phyloP scores from a whole-genome alignment of 78 protist species.

The Dictyostelium intermedium region DNA sequence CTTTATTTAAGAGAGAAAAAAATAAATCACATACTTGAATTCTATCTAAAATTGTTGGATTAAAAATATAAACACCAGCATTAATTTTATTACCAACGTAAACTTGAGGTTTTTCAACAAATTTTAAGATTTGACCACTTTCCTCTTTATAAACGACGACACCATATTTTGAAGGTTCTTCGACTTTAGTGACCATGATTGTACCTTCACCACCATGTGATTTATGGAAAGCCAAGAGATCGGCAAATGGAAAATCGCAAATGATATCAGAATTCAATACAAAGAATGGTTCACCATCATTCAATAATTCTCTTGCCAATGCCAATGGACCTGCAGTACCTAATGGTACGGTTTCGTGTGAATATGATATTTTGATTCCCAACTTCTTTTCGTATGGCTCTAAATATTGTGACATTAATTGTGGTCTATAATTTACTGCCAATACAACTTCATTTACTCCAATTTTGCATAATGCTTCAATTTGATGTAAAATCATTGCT shows the following conservation, averaged over 20 bases:
- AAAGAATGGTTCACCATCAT: slow-evolving; percentile 90
- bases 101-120: slow-evolving; percentile 95
- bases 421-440: slow-evolving; percentile 95
- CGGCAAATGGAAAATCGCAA: slow-evolving; percentile 93
- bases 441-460: slow-evolving; percentile 95
- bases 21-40: too few species aligned
- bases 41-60: slow-evolving; percentile 87
- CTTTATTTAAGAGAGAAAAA: too few species aligned
- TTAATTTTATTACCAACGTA: slow-evolving; percentile 96
- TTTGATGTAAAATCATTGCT: slow-evolving; percentile 95
- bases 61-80: slow-evolving; percentile 96
- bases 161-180: slow-evolving; percentile 97
- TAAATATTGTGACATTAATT: slow-evolving; percentile 81
- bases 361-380: slow-evolving; percentile 87
- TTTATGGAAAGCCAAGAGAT: slow-evolving; percentile 92
- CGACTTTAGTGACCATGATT: slow-evolving; percentile 92
- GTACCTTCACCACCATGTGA: slow-evolving; percentile 97
- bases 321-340: slow-evolving; percentile 99
- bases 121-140: slow-evolving; percentile 86
- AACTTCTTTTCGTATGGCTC: slow-evolving; percentile 75
- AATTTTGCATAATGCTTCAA: slow-evolving; percentile 90
- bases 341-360: slow-evolving; percentile 91
- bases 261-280: slow-evolving; percentile 95
- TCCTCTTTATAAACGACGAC: slow-evolving; percentile 92
- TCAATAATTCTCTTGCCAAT: slow-evolving; percentile 82